A percentile compares a stretch with the other conserved stretches of the same genome.
Evolutionary conservation across 495 filamentous ascomycete species (phyloP).

Genomic region (Penicillium maclennaniae): DNA sequence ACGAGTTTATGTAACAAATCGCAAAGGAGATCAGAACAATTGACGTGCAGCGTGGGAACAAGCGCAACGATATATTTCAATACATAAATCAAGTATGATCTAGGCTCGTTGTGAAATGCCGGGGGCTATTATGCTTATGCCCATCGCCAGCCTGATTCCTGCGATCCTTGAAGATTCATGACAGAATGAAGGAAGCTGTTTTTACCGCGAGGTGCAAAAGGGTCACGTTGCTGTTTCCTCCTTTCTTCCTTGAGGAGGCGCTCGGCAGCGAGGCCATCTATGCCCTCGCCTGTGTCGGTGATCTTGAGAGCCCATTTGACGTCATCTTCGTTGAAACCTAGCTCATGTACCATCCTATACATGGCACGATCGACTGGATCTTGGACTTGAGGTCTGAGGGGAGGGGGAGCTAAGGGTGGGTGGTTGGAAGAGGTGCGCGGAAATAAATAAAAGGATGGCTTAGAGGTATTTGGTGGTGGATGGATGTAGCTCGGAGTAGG

Average conservation of each 20-base stretch:
- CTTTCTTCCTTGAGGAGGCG: slow-evolving; percentile 41
- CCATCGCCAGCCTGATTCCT: slow-evolving; percentile 39
- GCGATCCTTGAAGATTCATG: slow-evolving; percentile 26
- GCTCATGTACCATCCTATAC: slow-evolving; percentile 41
- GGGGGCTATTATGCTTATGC: slow-evolving; percentile 13
- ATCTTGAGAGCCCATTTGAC: slow-evolving; percentile 52
- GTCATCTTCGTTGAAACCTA: slow-evolving; percentile 46
- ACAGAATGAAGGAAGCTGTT: slow-evolving; percentile 27
- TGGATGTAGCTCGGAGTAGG: slow-evolving; percentile 9
- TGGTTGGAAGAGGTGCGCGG: slow-evolving; percentile 4
- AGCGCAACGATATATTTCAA: neutral
- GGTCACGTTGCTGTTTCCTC: slow-evolving; percentile 27
- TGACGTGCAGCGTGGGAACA: too few relatives aligned
- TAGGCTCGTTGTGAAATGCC: neutral
- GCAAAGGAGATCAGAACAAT: too few relatives aligned
- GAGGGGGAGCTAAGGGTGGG: slow-evolving; percentile 13
- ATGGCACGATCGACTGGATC: slow-evolving; percentile 53
- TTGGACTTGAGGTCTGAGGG: slow-evolving; percentile 39
- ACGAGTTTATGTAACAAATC: too few relatives aligned
- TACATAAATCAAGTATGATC: neutral
- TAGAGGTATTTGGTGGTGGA: neutral
- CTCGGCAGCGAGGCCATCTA: slow-evolving; percentile 45
- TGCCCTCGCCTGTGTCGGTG: slow-evolving; percentile 49
- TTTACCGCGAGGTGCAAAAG: slow-evolving; percentile 13
- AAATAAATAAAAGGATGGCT: slow-evolving; percentile 1